Evolutionary conservation across 345 rosid species (phyloP), one percentile per base, ranked within the genome.

Genomic region (Camelina neglecta): DNA sequence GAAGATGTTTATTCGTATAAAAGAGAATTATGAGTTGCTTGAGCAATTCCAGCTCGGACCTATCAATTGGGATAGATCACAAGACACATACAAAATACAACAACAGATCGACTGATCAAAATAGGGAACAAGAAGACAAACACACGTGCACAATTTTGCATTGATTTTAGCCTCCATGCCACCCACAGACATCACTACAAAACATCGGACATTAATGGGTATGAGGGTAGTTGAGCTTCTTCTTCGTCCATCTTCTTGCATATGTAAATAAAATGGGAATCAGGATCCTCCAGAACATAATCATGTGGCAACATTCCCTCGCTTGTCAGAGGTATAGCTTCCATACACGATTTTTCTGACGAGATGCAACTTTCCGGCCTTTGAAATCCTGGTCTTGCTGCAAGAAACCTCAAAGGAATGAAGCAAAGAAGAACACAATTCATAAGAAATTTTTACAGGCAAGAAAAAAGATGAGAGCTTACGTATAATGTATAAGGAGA

Each of bases 321-420:
- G n/a, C 85, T 89, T 0, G 90, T 87, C 48, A 88, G 8, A 0
- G 93, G 88, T 69, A 90, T 80, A 3, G 97, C 92, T 76, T 92
- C 92, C 76, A 90, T 44, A 71, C 42, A 72, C 12, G 98, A 79
- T 69, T 79, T 85, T 48, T 69, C 67, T 1, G 89, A 72, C 12
- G 89, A 83, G 69, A 79, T 76, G 56, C 81, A 36, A 60, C 54
- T 83, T 20, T 60, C 89, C 2, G 81, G 77, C 79, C 66, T 85
- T 79, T 85, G 80, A 57, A 87, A 90, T 50, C 90, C 97, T 4
- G 97, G 97, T 86, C 97, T 85, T 35, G 97, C 99, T 95, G 89
- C 86, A 81, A 71, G 47, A 48, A 29, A 49, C 35, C 7, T 11
- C 35, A 49, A 65, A 65, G 2, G 9, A 2, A 6, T 24, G 8